These are phyloP conservation scores for Coprinopsis strossmayeri DNA, from an alignment of 768 basidiomycete species.

Conservation along the genomic window DNA sequence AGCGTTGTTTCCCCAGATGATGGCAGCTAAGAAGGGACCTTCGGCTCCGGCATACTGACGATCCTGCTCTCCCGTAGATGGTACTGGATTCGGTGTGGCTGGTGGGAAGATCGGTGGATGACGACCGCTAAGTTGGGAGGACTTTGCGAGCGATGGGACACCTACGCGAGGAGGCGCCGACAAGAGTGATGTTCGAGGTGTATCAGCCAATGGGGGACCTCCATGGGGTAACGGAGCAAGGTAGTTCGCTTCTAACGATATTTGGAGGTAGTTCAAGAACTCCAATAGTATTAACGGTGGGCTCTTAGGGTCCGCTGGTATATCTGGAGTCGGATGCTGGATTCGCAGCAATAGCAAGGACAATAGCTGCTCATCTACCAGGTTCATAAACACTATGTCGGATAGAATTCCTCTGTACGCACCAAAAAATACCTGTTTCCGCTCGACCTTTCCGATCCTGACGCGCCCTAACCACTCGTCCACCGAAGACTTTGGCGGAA, in stretches of 20 bases:
- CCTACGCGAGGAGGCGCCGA: slow-evolving; percentile 53
- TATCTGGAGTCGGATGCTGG: slow-evolving; percentile 46
- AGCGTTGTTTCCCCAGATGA: slow-evolving; percentile 66
- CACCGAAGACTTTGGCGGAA: slow-evolving; percentile 38
- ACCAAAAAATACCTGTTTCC: slow-evolving; percentile 75
- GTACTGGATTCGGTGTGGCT: slow-evolving; percentile 79
- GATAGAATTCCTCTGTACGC: slow-evolving; percentile 18
- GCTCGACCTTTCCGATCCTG: slow-evolving; percentile 36
- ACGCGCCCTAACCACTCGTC: slow-evolving; percentile 55
- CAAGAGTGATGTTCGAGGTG: slow-evolving; percentile 31
- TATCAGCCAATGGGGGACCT: slow-evolving; percentile 21
- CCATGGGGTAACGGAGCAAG: slow-evolving; percentile 45
- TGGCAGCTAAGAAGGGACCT: slow-evolving; percentile 64
- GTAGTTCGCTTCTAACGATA: slow-evolving; percentile 79
- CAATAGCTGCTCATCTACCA: slow-evolving; percentile 52
- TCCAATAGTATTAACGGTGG: slow-evolving; percentile 46
- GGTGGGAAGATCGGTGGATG: slow-evolving; percentile 76
- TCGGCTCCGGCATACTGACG: slow-evolving; percentile 71
- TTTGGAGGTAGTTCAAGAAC: slow-evolving; percentile 64
- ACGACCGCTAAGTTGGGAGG: slow-evolving; percentile 27
- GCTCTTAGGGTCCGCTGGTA: slow-evolving; percentile 26
- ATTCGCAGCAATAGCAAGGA: slow-evolving; percentile 47
- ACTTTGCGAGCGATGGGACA: slow-evolving; percentile 25
- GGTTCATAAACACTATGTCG: slow-evolving; percentile 18
- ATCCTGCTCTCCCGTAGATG: slow-evolving; percentile 66